Percentiles rank a stretch among this genome's conserved stretches.
Evolutionary conservation across 2,329 filamentous ascomycete species (phyloP).

Genomic region (Paraphoma sp.): DNA sequence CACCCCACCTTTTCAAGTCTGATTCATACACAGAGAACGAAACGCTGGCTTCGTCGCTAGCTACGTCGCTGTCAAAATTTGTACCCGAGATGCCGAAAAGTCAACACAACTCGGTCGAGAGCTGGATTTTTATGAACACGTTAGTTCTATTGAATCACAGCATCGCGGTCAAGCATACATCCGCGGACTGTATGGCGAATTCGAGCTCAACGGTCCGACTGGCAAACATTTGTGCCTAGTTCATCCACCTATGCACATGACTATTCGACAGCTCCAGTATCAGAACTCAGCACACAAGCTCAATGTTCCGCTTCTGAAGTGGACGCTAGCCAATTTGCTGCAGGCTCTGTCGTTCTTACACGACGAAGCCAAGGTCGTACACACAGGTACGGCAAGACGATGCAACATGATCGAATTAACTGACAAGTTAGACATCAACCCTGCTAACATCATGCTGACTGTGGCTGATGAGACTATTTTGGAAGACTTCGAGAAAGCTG

Average conservation of each 20-base stretch:
- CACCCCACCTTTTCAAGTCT: conserved; percentile 22
- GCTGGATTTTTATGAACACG: conserved; percentile 31
- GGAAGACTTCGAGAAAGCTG: conserved; percentile 41
- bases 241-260: conserved; percentile 38
- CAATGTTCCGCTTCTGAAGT: conserved; percentile 24
- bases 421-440: conserved; percentile 50
- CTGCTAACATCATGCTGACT: conserved; percentile 51
- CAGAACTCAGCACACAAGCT: conserved; percentile 21
- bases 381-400: conserved; percentile 49
- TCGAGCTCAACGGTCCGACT: conserved; percentile 28
- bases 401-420: conserved; percentile 13
- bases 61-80: conserved; percentile 28
- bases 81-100: conserved; percentile 22
- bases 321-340: conserved; percentile 43
- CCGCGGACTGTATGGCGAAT: conserved; percentile 23
- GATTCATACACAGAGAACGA: conserved; percentile 21
- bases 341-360: conserved; percentile 55
- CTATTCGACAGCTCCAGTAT: conserved; percentile 34
- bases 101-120: conserved; percentile 23
- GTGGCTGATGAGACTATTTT: conserved; percentile 48
- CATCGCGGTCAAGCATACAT: conserved; percentile 29
- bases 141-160: conserved; percentile 30
- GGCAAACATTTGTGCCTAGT: conserved; percentile 32
- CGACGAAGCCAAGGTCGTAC: conserved; percentile 53
- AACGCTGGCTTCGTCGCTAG: conserved; percentile 22